These are phyloP conservation scores for Phlebiopsis gigantea DNA, from an alignment of 768 basidiomycete species.

Conservation along the genomic window DNA sequence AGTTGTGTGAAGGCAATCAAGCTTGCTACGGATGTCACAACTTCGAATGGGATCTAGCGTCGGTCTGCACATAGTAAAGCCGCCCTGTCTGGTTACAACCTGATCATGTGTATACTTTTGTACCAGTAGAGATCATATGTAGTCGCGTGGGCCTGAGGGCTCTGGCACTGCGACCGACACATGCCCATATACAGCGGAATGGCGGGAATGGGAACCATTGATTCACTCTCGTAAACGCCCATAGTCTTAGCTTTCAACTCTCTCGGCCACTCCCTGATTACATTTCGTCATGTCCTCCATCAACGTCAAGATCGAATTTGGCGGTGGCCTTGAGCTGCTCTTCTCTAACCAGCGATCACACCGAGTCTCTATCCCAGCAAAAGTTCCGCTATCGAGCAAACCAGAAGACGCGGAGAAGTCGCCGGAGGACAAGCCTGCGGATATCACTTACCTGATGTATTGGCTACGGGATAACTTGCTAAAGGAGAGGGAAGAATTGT, in stretches of 20 bases:
- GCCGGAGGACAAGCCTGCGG: slow-evolving; percentile 30
- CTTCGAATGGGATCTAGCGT: no score
- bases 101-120: no score
- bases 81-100: no score
- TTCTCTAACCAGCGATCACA: slow-evolving; percentile 70
- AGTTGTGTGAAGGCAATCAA: no score
- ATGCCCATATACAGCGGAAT: background rate
- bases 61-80: no score
- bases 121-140: no score
- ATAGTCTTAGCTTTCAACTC: background rate
- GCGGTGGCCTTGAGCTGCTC: slow-evolving; percentile 82
- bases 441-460: slow-evolving; percentile 73
- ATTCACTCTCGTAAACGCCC: background rate
- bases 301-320: slow-evolving; percentile 64
- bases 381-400: slow-evolving; percentile 27
- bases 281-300: slow-evolving; percentile 17
- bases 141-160: no score
- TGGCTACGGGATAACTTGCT: slow-evolving; percentile 75
- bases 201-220: background rate
- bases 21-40: no score
- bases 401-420: slow-evolving; percentile 16
- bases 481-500: slow-evolving; percentile 83
- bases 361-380: slow-evolving; percentile 45
- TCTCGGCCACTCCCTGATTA: background rate
- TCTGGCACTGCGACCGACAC: no score